Conservation (phyloP, 208 protist genomes). For the Leishmania tarentolae region DNA sequence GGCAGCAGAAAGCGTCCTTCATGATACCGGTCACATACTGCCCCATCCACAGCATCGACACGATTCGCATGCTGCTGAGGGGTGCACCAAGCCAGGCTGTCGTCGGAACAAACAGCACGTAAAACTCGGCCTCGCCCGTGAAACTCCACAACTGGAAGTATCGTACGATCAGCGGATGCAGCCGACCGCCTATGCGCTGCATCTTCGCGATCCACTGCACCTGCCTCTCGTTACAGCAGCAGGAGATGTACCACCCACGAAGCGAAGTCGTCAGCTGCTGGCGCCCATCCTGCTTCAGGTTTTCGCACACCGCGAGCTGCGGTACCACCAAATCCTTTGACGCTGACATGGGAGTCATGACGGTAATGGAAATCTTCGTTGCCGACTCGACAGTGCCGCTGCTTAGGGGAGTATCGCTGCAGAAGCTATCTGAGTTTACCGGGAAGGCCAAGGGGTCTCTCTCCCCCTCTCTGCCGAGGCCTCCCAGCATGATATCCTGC, state of each 20-base stretch:
- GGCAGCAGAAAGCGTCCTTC: constrained; percentile 67
- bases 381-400: background rate
- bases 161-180: constrained; percentile 33
- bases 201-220: constrained; percentile 42
- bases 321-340: background rate
- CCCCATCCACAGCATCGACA: constrained; percentile 56
- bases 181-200: constrained; percentile 35
- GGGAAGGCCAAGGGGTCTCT: background rate
- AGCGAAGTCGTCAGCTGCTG: constrained; percentile 36
- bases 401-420: background rate
- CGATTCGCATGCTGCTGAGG: constrained; percentile 33
- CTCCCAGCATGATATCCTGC: background rate
- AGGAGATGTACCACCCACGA: constrained; percentile 73
- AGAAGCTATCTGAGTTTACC: background rate
- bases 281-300: constrained; percentile 30
- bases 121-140: constrained; percentile 78
- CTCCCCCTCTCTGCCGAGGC: background rate
- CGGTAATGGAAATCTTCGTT: background rate
- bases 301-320: constrained; percentile 9
- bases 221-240: constrained; percentile 62
- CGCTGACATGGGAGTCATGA: constrained; percentile 1
- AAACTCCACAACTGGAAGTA: constrained; percentile 74
- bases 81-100: constrained; percentile 49
- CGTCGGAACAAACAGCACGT: constrained; percentile 58
- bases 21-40: constrained; percentile 66